These are phyloP conservation scores for Naganishia vishniacii DNA, from an alignment of 768 basidiomycete genomes.

Conservation along the genomic window DNA sequence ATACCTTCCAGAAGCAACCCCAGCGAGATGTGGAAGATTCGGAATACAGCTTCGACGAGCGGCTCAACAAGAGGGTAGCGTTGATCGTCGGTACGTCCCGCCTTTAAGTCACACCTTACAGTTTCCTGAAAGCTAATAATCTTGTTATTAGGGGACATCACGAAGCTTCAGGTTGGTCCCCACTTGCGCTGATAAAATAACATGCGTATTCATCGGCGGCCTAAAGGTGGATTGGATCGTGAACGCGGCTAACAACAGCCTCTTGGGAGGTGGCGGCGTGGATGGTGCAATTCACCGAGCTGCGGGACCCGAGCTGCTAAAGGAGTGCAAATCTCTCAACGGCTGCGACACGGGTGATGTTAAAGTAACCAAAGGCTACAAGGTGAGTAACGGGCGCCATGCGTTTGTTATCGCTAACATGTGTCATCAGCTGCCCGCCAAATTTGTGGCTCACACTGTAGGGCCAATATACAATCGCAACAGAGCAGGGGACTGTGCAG, in stretches of 20 bases:
- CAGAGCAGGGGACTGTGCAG: slow-evolving; percentile 30
- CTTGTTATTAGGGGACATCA: slow-evolving; percentile 38
- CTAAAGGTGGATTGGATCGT: slow-evolving; percentile 44
- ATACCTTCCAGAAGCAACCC: not conserved
- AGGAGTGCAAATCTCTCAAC: slow-evolving; percentile 45
- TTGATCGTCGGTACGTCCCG: not conserved
- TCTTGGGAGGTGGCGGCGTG: slow-evolving; percentile 50
- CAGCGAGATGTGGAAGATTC: not conserved
- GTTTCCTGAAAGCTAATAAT: not conserved
- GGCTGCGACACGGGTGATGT: slow-evolving; percentile 49
- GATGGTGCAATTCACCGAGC: slow-evolving; percentile 51
- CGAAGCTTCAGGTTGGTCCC: slow-evolving; percentile 37
- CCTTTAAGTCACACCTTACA: not conserved
- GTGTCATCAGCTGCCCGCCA: slow-evolving; percentile 41
- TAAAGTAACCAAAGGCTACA: slow-evolving; percentile 47
- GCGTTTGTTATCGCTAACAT: not conserved
- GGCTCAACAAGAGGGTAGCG: slow-evolving; percentile 6
- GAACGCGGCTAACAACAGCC: slow-evolving; percentile 48
- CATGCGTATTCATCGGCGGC: too few relatives aligned
- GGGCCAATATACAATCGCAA: slow-evolving; percentile 46
- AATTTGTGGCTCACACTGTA: slow-evolving; percentile 47
- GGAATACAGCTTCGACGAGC: slow-evolving; percentile 1
- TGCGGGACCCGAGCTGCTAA: slow-evolving; percentile 44
- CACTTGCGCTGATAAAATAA: not conserved
- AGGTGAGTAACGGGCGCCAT: slow-evolving; percentile 31